These are phyloP conservation scores for Erodium trifolium DNA, from an alignment of 441 rosid genomes.

Conservation along the genomic window DNA sequence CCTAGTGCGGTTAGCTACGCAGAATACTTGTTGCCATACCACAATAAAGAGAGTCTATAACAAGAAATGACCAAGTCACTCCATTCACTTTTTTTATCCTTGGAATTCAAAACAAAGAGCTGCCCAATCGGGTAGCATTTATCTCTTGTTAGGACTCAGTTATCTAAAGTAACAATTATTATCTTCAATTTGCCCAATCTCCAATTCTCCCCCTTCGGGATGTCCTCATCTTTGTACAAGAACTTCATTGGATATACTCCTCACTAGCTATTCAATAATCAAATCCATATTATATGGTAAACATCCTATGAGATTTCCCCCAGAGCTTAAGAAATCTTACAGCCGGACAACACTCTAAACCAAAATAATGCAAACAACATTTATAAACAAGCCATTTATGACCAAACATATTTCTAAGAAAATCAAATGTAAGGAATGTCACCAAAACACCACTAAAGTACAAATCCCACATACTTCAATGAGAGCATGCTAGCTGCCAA, in stretches of 20 bases:
- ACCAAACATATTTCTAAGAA: neutral
- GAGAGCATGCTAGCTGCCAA: neutral
- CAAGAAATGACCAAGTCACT: neutral
- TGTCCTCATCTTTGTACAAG: neutral
- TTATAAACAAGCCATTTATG: neutral
- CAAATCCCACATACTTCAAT: neutral
- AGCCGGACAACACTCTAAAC: neutral
- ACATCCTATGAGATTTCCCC: neutral
- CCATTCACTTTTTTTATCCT: neutral
- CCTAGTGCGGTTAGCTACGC: neutral
- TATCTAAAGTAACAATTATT: neutral
- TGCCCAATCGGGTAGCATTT: neutral
- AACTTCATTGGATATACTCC: neutral
- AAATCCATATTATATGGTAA: neutral
- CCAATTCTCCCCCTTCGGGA: neutral
- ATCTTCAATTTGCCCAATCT: neutral
- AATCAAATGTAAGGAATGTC: neutral
- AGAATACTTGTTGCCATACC: neutral
- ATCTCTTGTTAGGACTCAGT: neutral
- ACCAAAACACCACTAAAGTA: neutral
- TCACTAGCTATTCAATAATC: neutral
- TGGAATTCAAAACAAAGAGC: neutral
- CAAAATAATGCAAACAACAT: neutral
- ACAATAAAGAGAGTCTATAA: too few relatives aligned
- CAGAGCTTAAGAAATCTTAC: neutral